Evolutionary conservation across 2,329 filamentous ascomycete species (phyloP).

Genomic region (Colletotrichum somersetense): DNA sequence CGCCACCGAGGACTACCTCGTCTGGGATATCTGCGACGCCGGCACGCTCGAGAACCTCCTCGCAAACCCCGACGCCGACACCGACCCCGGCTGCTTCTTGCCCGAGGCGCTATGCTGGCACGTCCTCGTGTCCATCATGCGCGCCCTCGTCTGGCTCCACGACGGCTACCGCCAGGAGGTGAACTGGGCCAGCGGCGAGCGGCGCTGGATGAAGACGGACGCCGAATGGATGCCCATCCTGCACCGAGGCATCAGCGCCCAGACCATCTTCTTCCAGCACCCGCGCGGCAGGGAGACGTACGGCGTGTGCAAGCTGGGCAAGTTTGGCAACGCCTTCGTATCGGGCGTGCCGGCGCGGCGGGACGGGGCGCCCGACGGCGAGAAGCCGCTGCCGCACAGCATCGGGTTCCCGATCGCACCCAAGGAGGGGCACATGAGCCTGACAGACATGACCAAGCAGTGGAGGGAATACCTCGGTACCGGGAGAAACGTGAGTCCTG

Average conservation of each 20-base stretch:
- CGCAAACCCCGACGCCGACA: constrained; percentile 44
- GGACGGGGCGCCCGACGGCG: constrained; percentile 18
- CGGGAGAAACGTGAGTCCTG: constrained; percentile 23
- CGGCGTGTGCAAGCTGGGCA: constrained; percentile 66
- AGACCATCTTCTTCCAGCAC: constrained; percentile 65
- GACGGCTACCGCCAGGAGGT: constrained; percentile 55
- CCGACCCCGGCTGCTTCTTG: constrained; percentile 51
- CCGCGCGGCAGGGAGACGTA: constrained; percentile 63
- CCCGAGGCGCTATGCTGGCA: constrained; percentile 70
- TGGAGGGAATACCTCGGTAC: constrained; percentile 32
- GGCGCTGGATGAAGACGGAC: constrained; percentile 47
- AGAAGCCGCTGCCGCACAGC: constrained; percentile 21
- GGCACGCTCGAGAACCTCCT: constrained; percentile 61
- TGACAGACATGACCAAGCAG: constrained; percentile 33
- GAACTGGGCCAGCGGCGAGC: constrained; percentile 25
- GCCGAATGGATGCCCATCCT: constrained; percentile 65
- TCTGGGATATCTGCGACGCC: constrained; percentile 67
- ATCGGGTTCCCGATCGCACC: constrained; percentile 34
- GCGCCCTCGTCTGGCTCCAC: constrained; percentile 66
- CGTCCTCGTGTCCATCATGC: constrained; percentile 61
- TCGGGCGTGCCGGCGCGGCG: constrained; percentile 51
- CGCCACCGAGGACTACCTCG: constrained; percentile 51
- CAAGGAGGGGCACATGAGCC: constrained; percentile 17
- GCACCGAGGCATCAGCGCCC: constrained; percentile 60
- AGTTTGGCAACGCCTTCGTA: constrained; percentile 57